A percentile compares a stretch with the other conserved stretches of the same genome.
Evolutionary conservation across 176 grass and related monocot species (phyloP).

Genomic region (Otatea glauca): DNA sequence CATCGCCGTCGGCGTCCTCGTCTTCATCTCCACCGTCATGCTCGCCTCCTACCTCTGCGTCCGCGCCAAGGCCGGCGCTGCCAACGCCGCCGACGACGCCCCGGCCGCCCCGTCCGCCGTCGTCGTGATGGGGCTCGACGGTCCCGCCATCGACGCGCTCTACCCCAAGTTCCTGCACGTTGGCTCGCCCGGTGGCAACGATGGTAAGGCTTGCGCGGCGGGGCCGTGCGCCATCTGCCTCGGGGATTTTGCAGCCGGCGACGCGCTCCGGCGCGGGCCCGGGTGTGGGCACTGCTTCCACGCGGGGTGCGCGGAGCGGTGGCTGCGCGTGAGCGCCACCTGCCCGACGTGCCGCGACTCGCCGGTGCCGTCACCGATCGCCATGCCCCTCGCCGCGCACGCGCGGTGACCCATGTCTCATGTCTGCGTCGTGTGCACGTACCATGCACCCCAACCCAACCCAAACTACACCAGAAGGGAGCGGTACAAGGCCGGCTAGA

Average conservation of each 20-base stretch:
- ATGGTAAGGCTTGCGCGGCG: too few relatives aligned
- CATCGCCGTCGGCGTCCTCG: conserved; percentile 69
- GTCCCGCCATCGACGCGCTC: conserved; percentile 59
- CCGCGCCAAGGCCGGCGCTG: conserved; percentile 53
- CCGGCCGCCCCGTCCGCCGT: background rate
- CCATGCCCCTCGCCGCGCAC: conserved; percentile 17
- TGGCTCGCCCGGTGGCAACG: too few relatives aligned
- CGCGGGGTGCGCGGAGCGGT: conserved; percentile 68
- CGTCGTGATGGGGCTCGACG: conserved; percentile 50
- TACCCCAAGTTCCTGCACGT: conserved; percentile 62
- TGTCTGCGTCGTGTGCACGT: background rate
- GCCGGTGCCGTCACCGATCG: conserved; percentile 56
- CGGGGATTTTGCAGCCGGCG: conserved; percentile 53
- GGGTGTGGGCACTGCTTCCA: conserved; percentile 74
- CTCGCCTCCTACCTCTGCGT: conserved; percentile 78
- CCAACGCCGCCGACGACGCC: background rate
- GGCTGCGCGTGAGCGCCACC: conserved; percentile 75
- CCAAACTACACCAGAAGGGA: background rate
- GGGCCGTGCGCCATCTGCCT: conserved; percentile 69
- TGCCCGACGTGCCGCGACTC: conserved; percentile 82
- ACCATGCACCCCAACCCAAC: background rate
- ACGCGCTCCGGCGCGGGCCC: conserved; percentile 54
- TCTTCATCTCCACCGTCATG: conserved; percentile 79
- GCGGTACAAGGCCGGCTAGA: too few relatives aligned
- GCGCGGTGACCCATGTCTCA: background rate